Evolutionary conservation across 306 rosid genomes (phyloP).

Genomic region (Casuarina glauca): DNA sequence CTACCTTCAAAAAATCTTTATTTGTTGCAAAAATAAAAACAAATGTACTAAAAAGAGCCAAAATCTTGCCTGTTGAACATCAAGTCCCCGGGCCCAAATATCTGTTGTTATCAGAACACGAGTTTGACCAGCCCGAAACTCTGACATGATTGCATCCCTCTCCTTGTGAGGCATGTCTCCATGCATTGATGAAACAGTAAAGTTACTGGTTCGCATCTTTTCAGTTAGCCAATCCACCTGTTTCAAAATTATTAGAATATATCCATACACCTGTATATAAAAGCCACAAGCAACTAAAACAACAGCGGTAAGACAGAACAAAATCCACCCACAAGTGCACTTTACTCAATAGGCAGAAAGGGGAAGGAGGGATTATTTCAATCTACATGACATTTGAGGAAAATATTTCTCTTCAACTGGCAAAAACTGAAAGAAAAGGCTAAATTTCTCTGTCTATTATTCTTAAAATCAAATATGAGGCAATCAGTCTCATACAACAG

Average conservation of each 20-base stretch:
- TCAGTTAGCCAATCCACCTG: slow-evolving; percentile 99
- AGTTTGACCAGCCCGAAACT: slow-evolving; percentile 85
- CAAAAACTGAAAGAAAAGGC: neutral
- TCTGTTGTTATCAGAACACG: slow-evolving; percentile 96
- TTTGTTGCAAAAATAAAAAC: neutral
- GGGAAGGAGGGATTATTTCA: neutral
- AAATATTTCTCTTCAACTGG: neutral
- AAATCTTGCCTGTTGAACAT: slow-evolving; percentile 93
- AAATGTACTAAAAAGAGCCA: neutral
- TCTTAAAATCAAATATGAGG: neutral
- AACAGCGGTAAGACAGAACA: neutral
- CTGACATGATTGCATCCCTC: slow-evolving; percentile 94
- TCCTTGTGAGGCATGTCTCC: slow-evolving; percentile 99
- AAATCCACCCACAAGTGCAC: neutral
- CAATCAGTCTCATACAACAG: neutral
- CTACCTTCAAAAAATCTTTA: neutral
- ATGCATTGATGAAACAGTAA: slow-evolving; percentile 94
- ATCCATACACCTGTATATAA: neutral
- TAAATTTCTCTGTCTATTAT: neutral
- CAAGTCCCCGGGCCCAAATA: slow-evolving; percentile 99
- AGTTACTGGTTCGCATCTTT: slow-evolving; percentile 92
- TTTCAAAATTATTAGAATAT: slow-evolving; percentile 9
- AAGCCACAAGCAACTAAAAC: slow-evolving; percentile 3
- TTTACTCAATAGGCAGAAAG: neutral
- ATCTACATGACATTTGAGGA: neutral